Evolutionary conservation across 1,139 yeast species (phyloP), one percentile per base, ranked within the genome.

Genomic region (Pneumocystis canis): DNA sequence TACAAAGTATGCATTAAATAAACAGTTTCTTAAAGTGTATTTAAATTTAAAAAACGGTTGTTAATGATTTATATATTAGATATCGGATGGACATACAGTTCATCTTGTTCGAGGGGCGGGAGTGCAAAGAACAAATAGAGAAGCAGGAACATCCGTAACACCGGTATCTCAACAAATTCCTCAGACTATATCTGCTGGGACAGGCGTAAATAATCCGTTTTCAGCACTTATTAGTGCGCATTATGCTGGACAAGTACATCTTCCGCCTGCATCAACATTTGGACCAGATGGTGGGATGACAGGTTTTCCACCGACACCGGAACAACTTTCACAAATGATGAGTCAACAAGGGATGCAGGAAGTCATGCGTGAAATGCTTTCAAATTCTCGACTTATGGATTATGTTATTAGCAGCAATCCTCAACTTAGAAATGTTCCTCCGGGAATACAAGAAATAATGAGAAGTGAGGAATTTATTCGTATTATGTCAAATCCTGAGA

Each of bases 161-260:
- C 59, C 72, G 5, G 63, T 69, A 5, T 59, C 69, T n/a, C 63
- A 70, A 18, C 64, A 74, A 5, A 84, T 83, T 25, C 96, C 96
- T 18, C 74, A 84, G 28, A 87, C 84, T 71, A 80, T 92, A 65
- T 83, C 96, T 2, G 82, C 97, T 1, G 98, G 98, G 2, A 86
- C 84, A 68, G 94, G 94, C 16, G 82, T 95, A 0, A 88, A 86
- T 73, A 89, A 92, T 73, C 95, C 96, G 33, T 77, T 92, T 69
- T 92, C 96, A 5, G 96, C 87, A 67, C 78, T 92, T 69, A 90
- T 97, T 0, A 94, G 96, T 58, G 97, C 97, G 1, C 82, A 97
- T 63, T 92, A 89, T 71, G 97, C 97, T 1, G 98, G 98, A 0
- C 85, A 84, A 69, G 54, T 65, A 14, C 90, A 89, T 69, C 78